phyloP scores from a whole-genome alignment of 169 alveolate genomes.

The Cryptosporidium ubiquitum region DNA sequence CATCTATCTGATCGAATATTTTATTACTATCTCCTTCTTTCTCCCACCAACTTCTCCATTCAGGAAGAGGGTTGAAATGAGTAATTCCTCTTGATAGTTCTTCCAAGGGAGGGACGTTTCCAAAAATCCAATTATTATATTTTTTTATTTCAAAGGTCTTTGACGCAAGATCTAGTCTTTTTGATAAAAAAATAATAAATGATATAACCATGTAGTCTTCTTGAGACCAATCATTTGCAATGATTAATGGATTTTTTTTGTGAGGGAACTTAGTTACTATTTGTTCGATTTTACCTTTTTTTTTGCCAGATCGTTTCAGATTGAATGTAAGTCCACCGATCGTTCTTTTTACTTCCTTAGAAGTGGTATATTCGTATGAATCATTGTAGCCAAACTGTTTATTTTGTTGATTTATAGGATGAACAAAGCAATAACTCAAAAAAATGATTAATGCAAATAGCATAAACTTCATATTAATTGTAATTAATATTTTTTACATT shows the following conservation, averaged over 20 bases:
- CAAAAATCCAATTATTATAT: conserved; percentile 48
- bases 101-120: conserved; percentile 57
- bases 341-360: conserved; percentile 19
- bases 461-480: background rate
- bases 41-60: conserved; percentile 70
- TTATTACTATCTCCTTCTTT: conserved; percentile 10
- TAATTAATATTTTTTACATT: background rate
- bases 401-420: background rate
- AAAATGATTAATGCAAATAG: background rate
- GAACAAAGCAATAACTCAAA: background rate
- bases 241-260: conserved; percentile 40
- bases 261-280: conserved; percentile 5
- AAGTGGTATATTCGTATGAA: conserved; percentile 14
- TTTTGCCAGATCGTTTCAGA: conserved; percentile 44
- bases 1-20: background rate
- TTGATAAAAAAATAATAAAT: conserved; percentile 42
- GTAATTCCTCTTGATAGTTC: conserved; percentile 17
- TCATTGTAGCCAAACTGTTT: background rate
- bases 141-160: conserved; percentile 28
- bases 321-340: background rate
- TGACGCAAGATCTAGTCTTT: conserved; percentile 24
- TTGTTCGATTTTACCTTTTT: conserved; percentile 63
- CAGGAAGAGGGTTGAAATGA: conserved; percentile 14
- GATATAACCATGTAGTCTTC: conserved; percentile 24
- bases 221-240: conserved; percentile 55